phyloP scores from a whole-genome alignment of 1,284 basidiomycete species.

The Retiboletus fuscus region DNA sequence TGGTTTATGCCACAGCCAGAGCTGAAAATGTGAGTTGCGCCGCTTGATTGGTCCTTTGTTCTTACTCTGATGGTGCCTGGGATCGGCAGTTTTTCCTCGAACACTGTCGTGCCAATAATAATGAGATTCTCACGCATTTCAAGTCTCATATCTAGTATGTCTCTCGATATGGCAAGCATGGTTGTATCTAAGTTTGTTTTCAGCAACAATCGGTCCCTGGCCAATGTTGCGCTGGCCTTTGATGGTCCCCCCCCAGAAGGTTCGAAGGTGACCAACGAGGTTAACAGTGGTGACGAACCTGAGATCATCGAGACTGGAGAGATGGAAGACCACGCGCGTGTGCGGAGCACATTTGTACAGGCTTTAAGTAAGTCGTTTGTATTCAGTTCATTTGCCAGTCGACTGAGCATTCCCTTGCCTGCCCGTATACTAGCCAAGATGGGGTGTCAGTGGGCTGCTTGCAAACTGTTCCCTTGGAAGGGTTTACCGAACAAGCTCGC shows the following conservation, averaged over 20 bases:
- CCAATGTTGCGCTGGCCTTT: not conserved
- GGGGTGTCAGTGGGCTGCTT: not conserved
- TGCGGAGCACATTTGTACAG: not conserved
- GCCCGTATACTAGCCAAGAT: not conserved
- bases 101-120: not conserved
- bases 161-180: not conserved
- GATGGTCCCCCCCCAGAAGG: not conserved
- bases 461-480: conserved; percentile 1
- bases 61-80: too few species aligned
- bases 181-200: not conserved
- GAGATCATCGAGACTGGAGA: not conserved
- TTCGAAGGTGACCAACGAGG: not conserved
- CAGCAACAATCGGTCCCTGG: not conserved
- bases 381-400: not conserved
- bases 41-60: too few species aligned
- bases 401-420: not conserved
- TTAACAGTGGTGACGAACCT: not conserved
- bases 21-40: too few species aligned
- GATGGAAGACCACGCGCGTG: not conserved
- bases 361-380: not conserved
- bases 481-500: not conserved
- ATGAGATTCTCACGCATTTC: not conserved
- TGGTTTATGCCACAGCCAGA: not conserved
- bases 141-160: not conserved
- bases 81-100: not conserved